Evolutionary conservation across 495 filamentous ascomycete genomes (phyloP).

Genomic region (Aeminium ludgeri): DNA sequence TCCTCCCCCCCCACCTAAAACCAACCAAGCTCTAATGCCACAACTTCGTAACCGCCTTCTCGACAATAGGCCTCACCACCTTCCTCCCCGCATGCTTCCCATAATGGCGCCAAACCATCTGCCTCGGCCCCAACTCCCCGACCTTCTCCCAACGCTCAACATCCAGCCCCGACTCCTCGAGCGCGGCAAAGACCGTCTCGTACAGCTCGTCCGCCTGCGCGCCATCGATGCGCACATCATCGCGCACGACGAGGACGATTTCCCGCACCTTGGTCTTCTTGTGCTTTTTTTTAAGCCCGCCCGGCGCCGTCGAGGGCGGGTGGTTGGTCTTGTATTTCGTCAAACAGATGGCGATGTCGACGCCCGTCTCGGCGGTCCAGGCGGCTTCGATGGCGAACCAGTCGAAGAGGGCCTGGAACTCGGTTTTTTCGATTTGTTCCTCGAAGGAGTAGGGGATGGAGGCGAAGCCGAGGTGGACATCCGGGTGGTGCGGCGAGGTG

Average conservation of each 20-base stretch:
- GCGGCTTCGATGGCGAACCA: slow-evolving; percentile 21
- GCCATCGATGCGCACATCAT: slow-evolving; percentile 17
- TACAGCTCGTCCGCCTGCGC: slow-evolving; percentile 18
- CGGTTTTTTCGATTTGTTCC: slow-evolving; percentile 17
- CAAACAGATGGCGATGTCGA: slow-evolving; percentile 15
- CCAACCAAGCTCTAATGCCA: slow-evolving; percentile 18
- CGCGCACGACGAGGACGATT: slow-evolving; percentile 16
- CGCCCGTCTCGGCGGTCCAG: slow-evolving; percentile 15
- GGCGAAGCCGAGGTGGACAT: slow-evolving; percentile 16
- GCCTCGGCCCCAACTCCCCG: slow-evolving; percentile 11
- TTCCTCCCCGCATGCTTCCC: slow-evolving; percentile 13
- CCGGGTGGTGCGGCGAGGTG: slow-evolving; percentile 14
- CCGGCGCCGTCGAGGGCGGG: too few species aligned
- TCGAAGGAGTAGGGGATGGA: slow-evolving; percentile 18
- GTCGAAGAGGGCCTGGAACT: slow-evolving; percentile 17
- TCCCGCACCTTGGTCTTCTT: slow-evolving; percentile 20
- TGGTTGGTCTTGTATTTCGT: slow-evolving; percentile 17
- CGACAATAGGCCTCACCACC: slow-evolving; percentile 15
- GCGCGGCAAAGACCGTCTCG: slow-evolving; percentile 8
- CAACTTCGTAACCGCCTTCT: slow-evolving; percentile 15
- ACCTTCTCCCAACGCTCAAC: slow-evolving; percentile 16
- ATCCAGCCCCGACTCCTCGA: slow-evolving; percentile 8
- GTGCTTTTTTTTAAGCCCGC: too few species aligned
- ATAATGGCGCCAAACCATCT: slow-evolving; percentile 20
- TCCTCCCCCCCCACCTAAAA: too few species aligned